These are phyloP conservation scores for Penicillium crystallinum DNA, from an alignment of 495 filamentous ascomycete species.

Conservation along the genomic window DNA sequence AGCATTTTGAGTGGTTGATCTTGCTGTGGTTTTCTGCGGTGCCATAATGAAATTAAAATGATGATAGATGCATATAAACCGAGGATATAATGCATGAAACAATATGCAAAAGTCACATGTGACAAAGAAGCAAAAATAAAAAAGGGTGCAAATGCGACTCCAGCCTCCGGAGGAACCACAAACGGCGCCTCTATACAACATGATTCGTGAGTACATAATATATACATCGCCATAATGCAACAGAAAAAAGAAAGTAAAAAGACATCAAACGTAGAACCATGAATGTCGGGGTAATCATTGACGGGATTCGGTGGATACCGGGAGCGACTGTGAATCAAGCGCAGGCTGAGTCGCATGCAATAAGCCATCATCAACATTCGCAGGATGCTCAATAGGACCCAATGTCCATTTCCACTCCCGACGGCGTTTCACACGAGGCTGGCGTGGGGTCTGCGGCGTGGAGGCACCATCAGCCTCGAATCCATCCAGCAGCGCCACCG, in stretches of 20 bases:
- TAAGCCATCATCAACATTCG: not conserved
- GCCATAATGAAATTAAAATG: not conserved
- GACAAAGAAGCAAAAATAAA: not conserved
- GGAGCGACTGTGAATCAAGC: not conserved
- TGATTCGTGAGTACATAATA: constrained; percentile 14
- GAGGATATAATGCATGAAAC: constrained; percentile 4
- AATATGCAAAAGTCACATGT: not conserved
- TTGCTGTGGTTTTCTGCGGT: not conserved
- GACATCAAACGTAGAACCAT: constrained; percentile 1
- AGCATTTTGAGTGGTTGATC: not conserved
- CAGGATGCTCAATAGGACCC: constrained; percentile 28
- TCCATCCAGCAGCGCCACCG: constrained; percentile 37
- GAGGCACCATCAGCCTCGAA: constrained; percentile 30
- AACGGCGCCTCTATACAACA: constrained; percentile 20
- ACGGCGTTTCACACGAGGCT: constrained; percentile 45
- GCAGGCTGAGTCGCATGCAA: not conserved
- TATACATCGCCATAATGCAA: constrained; percentile 17
- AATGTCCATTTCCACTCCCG: constrained; percentile 57
- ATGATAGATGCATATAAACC: not conserved
- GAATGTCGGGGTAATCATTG: not conserved
- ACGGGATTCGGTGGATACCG: not conserved
- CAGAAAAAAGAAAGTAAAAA: not conserved
- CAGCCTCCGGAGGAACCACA: not conserved
- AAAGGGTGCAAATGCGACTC: not conserved
- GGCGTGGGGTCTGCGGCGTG: constrained; percentile 47